Base-by-base conservation (phyloP, 495 filamentous ascomycete genomes). In the Xylaria venustula region DNA sequence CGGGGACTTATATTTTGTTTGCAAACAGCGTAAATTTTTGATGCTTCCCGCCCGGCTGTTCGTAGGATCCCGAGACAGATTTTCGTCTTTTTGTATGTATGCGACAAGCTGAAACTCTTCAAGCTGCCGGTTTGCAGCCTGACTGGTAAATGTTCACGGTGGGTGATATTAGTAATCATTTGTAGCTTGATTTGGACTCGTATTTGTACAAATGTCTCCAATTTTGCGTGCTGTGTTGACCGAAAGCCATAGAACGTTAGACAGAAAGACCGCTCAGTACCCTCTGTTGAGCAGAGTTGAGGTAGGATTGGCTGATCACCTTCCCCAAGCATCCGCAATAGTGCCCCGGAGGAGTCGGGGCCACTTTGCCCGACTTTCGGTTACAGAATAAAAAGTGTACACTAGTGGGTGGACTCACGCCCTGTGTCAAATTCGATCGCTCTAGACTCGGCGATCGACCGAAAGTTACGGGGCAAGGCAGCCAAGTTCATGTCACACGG, bases 401-500 rank as follows among this genome's bases (percentile, higher is more conserved):
- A 40, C 44, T 26, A 48, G 54, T 37, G 61, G 53, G 40, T 54
- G 57, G 50, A 59, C 57, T 64, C 42, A 54, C 58, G 56, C 22
- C 52, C 59, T 62, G 66, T 68, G 60, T 46, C 34, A 54, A 60
- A 61, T 61, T 68, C 55, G 70, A 65, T 64, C 60, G 67, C 55
- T 68, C 70, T 70, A 70, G 70, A 70, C 65, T 61, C 45, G 3
- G 12, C 28, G 70, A 70, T 72, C 67, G 50, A 60, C 67, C 17
- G 8, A 23, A 34, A 55, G 32, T 44, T 44, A 34, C 30, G 52
- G 52, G 42, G 17, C 54, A 37, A 7, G 37, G 54, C 41, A 30
- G 19, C 40, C 54, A 46, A 54, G 42, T 28, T 58, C 42, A 20
- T 58, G 54, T 58, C 54, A 49, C 44, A 58, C 54, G 54, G 54